phyloP scores from a whole-genome alignment of 768 basidiomycete genomes.

The Boletus tomentosulus region DNA sequence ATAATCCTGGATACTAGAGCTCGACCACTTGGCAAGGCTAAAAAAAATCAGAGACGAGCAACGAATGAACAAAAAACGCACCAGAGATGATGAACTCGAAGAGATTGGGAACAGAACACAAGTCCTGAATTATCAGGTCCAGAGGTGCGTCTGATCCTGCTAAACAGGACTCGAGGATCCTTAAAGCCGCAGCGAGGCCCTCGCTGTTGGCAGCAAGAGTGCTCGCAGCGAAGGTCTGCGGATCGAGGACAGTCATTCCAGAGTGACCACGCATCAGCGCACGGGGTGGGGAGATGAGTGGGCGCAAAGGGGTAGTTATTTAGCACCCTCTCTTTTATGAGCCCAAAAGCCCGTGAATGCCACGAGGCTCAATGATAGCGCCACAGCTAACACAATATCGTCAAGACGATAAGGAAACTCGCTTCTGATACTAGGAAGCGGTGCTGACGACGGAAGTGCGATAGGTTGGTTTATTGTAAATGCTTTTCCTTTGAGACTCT shows the following conservation, averaged over 20 bases:
- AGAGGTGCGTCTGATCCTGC: constrained; percentile 16
- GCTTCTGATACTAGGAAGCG: not conserved
- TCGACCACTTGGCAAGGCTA: constrained; percentile 13
- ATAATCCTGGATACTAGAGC: constrained; percentile 28
- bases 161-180: constrained; percentile 24
- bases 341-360: not conserved
- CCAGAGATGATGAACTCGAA: constrained; percentile 32
- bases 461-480: not conserved
- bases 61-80: not conserved
- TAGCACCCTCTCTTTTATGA: not conserved
- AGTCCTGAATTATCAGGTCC: constrained; percentile 2
- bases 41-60: not conserved
- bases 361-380: not conserved
- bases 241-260: constrained; percentile 11
- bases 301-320: not conserved
- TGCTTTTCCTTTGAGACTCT: not conserved
- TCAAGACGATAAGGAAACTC: not conserved
- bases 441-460: not conserved
- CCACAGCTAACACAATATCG: not conserved
- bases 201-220: constrained; percentile 4
- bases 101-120: constrained; percentile 23
- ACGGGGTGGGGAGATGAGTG: not conserved
- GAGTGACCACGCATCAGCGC: not conserved
- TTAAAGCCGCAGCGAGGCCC: constrained; percentile 1
- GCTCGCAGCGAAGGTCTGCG: constrained; percentile 15